phyloP scores from a whole-genome alignment of 2,329 filamentous ascomycete species.

The Botrytis porri region DNA sequence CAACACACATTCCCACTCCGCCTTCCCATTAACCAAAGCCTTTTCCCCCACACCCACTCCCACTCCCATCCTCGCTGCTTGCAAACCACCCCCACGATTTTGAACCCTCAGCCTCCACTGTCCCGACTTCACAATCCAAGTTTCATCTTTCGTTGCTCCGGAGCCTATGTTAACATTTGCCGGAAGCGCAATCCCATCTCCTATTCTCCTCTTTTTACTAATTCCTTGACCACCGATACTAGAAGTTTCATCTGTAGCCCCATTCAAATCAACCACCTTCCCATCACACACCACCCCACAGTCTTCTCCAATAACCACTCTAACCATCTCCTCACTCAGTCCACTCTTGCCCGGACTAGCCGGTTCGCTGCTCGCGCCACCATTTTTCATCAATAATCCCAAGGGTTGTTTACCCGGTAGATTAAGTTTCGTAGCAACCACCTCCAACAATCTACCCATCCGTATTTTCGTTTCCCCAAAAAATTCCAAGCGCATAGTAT shows the following conservation, averaged over 20 bases:
- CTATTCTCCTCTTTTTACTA: slow-evolving; percentile 25
- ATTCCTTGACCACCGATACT: not conserved
- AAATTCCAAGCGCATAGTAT: slow-evolving; percentile 53
- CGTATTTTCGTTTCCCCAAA: slow-evolving; percentile 66
- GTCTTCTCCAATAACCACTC: slow-evolving; percentile 59
- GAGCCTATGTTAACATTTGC: not conserved
- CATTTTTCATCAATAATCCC: slow-evolving; percentile 64
- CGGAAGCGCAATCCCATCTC: not conserved
- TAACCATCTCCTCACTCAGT: slow-evolving; percentile 67
- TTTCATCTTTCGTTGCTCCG: slow-evolving; percentile 25
- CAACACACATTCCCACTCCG: slow-evolving; percentile 66
- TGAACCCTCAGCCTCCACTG: slow-evolving; percentile 73
- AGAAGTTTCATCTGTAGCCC: not conserved
- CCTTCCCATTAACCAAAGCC: slow-evolving; percentile 43
- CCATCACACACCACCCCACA: slow-evolving; percentile 60
- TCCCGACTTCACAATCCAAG: slow-evolving; percentile 63
- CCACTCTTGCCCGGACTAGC: slow-evolving; percentile 67
- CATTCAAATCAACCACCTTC: slow-evolving; percentile 31
- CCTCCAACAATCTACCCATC: slow-evolving; percentile 70
- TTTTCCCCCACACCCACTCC: slow-evolving; percentile 37
- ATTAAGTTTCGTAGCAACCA: slow-evolving; percentile 78
- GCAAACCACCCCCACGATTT: slow-evolving; percentile 44
- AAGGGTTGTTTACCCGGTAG: slow-evolving; percentile 60
- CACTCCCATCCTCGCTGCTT: slow-evolving; percentile 72
- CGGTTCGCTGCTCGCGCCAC: slow-evolving; percentile 59